Evolutionary conservation across 2,329 filamentous ascomycete species (phyloP).

Genomic region (Penicillium palitans): DNA sequence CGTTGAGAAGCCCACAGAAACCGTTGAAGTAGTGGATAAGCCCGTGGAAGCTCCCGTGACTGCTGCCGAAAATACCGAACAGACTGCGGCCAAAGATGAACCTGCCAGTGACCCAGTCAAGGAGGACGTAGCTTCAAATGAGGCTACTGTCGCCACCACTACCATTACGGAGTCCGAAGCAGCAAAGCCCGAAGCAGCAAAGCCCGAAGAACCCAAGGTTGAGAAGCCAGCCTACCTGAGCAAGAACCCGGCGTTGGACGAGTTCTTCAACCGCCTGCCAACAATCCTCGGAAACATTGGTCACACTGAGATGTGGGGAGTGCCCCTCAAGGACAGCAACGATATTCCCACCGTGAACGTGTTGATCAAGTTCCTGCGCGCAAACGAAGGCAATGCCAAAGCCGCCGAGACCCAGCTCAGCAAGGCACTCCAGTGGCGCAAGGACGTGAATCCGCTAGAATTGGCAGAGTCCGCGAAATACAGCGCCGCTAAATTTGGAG

Average conservation of each 20-base stretch:
- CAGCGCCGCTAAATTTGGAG: slow-evolving; percentile 68
- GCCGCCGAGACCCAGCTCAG: slow-evolving; percentile 76
- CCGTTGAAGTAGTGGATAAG: slow-evolving; percentile 15
- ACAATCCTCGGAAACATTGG: slow-evolving; percentile 58
- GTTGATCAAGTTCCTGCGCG: slow-evolving; percentile 89
- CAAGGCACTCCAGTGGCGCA: slow-evolving; percentile 80
- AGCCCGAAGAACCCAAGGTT: slow-evolving; percentile 25
- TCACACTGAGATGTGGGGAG: slow-evolving; percentile 84
- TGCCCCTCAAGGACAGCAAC: slow-evolving; percentile 57
- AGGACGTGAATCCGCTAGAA: slow-evolving; percentile 69
- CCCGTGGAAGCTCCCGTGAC: slow-evolving; percentile 13
- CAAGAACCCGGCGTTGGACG: slow-evolving; percentile 49
- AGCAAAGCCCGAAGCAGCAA: slow-evolving; percentile 21
- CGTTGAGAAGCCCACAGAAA: slow-evolving; percentile 20
- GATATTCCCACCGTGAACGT: slow-evolving; percentile 79
- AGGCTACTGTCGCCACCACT: slow-evolving; percentile 8
- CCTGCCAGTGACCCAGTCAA: neutral
- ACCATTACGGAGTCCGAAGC: slow-evolving; percentile 13
- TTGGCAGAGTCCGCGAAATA: slow-evolving; percentile 64
- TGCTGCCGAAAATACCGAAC: slow-evolving; percentile 7
- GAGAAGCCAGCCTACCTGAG: slow-evolving; percentile 39
- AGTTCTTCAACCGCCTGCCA: slow-evolving; percentile 60
- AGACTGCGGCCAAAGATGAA: slow-evolving; percentile 6
- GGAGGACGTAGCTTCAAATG: neutral
- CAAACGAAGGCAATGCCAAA: slow-evolving; percentile 73